Percentiles rank a stretch among this genome's conserved stretches.
Conservation (phyloP, 345 rosid genomes). For the Dovyalis caffra region DNA sequence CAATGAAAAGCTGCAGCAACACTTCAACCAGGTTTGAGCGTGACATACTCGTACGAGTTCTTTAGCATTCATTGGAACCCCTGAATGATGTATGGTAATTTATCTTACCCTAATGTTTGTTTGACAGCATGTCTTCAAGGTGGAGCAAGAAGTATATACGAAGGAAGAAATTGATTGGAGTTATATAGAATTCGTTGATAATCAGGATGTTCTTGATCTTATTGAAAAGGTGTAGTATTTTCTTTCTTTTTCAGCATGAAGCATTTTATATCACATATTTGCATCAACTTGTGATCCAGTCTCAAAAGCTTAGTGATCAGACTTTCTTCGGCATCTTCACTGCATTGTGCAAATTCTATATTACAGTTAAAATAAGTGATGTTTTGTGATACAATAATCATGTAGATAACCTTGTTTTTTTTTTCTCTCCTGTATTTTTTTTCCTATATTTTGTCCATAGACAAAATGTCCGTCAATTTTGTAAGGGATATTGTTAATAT, state of each 20-base stretch:
- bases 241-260: slow-evolving; percentile 4
- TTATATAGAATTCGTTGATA: no score
- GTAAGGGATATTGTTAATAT: no score
- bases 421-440: no score
- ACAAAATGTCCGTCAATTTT: no score
- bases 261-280: not conserved
- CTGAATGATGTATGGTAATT: not conserved
- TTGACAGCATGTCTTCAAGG: slow-evolving; percentile 94
- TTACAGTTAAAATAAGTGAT: no score
- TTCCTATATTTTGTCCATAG: no score
- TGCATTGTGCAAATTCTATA: not conserved
- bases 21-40: slow-evolving; percentile 83
- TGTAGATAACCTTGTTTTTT: no score
- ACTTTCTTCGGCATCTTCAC: not conserved
- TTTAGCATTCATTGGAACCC: slow-evolving; percentile 15
- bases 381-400: no score
- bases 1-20: slow-evolving; percentile 99
- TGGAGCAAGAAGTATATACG: slow-evolving; percentile 98
- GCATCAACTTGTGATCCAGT: not conserved
- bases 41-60: not conserved
- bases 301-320: not conserved
- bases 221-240: slow-evolving; percentile 73
- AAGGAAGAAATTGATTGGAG: slow-evolving; percentile 97
- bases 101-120: not conserved
- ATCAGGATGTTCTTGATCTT: slow-evolving; percentile 90